Evolutionary conservation across 2,329 filamentous ascomycete genomes (phyloP).

Genomic region (Colletotrichum sp.): DNA sequence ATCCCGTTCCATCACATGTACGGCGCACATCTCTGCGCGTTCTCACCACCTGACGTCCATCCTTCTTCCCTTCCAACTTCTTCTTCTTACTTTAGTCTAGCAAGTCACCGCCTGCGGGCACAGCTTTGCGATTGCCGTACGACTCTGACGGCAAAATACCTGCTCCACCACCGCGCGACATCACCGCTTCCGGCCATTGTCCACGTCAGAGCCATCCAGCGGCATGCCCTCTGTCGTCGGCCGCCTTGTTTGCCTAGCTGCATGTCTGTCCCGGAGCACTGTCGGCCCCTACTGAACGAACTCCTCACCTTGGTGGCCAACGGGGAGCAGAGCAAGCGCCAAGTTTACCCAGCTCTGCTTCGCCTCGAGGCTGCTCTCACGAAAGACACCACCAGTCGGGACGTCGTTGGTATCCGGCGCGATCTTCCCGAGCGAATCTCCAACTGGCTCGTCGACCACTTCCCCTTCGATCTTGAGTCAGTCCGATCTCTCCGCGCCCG

Average conservation of each 20-base stretch:
- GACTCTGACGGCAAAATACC: no score
- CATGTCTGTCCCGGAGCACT: background rate
- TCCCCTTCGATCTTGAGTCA: background rate
- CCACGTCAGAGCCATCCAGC: background rate
- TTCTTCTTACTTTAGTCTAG: no score
- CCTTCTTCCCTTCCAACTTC: no score
- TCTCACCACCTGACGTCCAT: background rate
- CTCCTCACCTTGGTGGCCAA: background rate
- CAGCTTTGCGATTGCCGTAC: no score
- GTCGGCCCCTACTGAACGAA: background rate
- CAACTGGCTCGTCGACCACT: background rate
- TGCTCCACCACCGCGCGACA: background rate
- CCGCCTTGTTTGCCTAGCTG: background rate
- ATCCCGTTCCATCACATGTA: background rate
- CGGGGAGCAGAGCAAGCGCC: background rate
- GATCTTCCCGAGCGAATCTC: background rate
- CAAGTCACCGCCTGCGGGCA: no score
- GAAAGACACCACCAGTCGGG: background rate
- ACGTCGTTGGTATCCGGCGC: background rate
- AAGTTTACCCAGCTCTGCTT: background rate
- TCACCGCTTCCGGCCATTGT: background rate
- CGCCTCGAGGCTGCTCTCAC: background rate
- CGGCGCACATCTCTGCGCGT: background rate
- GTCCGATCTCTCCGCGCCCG: background rate
- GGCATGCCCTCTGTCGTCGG: background rate